These are phyloP conservation scores for Pyrus betulifolia DNA, from an alignment of 306 rosid genomes.

Conservation along the genomic window DNA sequence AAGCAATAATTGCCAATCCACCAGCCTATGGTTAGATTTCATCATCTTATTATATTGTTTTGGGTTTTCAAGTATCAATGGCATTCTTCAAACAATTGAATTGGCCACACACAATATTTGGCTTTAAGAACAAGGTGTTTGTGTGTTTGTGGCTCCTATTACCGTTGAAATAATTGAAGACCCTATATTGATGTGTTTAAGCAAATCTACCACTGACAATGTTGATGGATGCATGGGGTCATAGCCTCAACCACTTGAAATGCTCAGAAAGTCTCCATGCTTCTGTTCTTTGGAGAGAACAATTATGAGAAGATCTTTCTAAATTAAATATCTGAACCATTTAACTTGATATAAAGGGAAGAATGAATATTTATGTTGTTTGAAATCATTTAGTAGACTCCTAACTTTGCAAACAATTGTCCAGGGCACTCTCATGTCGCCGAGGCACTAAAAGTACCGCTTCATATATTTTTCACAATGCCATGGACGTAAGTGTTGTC, in stretches of 20 bases:
- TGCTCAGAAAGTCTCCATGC: neutral
- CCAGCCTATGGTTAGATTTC: slow-evolving; percentile 83
- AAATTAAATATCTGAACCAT: neutral
- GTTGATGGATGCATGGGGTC: neutral
- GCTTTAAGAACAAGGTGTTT: neutral
- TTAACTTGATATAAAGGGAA: neutral
- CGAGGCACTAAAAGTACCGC: slow-evolving; percentile 60
- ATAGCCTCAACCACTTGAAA: neutral
- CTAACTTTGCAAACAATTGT: slow-evolving; percentile 28
- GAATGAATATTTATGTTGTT: neutral
- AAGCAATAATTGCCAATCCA: slow-evolving; percentile 92
- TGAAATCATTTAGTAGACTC: slow-evolving; percentile 2
- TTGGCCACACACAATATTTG: neutral
- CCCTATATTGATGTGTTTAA: neutral
- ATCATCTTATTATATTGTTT: neutral
- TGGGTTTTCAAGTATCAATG: neutral
- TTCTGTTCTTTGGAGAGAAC: neutral
- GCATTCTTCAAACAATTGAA: neutral
- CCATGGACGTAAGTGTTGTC: slow-evolving; percentile 96
- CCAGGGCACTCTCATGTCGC: slow-evolving; percentile 92
- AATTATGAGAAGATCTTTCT: neutral
- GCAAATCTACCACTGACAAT: neutral
- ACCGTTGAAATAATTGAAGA: neutral
- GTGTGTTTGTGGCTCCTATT: neutral
- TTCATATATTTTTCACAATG: slow-evolving; percentile 90